Evolutionary conservation across 2,329 filamentous ascomycete genomes (phyloP).

Genomic region (Aspergillus sp.): DNA sequence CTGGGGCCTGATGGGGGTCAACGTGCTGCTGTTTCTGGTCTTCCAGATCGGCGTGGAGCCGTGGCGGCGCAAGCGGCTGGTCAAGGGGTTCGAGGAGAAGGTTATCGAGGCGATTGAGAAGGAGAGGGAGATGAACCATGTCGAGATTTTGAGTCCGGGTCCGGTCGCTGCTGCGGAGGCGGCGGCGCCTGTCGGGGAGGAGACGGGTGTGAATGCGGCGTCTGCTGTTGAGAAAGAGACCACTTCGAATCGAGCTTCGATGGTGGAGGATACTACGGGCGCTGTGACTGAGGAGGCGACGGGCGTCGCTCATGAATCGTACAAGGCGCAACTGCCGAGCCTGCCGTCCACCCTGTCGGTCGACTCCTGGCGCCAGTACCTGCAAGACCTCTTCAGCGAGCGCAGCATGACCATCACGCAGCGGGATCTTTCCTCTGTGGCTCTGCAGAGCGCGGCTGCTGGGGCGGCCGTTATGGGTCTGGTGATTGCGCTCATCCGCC

Average conservation of each 20-base stretch:
- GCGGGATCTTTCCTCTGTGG: slow-evolving; percentile 68
- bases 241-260: slow-evolving; percentile 1
- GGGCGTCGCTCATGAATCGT: slow-evolving; percentile 14
- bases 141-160: slow-evolving; percentile 8
- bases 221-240: background rate
- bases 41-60: slow-evolving; percentile 90
- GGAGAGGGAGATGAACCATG: slow-evolving; percentile 49
- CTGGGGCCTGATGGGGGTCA: slow-evolving; percentile 96
- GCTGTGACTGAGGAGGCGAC: background rate
- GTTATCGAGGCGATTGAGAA: slow-evolving; percentile 69
- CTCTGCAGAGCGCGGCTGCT: slow-evolving; percentile 64
- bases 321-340: slow-evolving; percentile 23
- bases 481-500: slow-evolving; percentile 51
- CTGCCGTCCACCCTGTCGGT: slow-evolving; percentile 28
- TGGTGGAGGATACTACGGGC: slow-evolving; percentile 1
- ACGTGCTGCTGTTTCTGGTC: slow-evolving; percentile 82
- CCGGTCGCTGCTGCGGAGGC: background rate
- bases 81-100: slow-evolving; percentile 78
- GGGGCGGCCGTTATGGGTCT: slow-evolving; percentile 62
- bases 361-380: slow-evolving; percentile 49
- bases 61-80: slow-evolving; percentile 78
- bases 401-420: slow-evolving; percentile 63
- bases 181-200: background rate
- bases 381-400: slow-evolving; percentile 65
- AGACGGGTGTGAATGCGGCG: background rate